phyloP scores from a whole-genome alignment of 257 asterid genomes.

The Coffea eugenioides region DNA sequence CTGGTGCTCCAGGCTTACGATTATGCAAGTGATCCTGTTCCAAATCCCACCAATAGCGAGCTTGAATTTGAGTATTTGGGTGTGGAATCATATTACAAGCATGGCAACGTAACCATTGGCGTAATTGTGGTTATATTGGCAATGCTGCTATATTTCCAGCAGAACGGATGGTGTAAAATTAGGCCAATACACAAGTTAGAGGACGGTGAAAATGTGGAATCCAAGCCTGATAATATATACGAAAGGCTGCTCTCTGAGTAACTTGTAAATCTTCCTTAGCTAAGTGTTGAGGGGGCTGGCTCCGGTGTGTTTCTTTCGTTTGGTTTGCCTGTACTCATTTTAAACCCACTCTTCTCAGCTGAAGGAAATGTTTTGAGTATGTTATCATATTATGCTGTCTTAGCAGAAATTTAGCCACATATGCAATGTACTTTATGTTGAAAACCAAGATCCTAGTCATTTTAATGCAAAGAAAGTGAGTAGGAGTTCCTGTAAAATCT shows the following conservation, averaged over 20 bases:
- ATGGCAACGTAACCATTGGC: slow-evolving; percentile 6
- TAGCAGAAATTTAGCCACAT: too few relatives aligned
- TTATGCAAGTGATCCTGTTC: slow-evolving; percentile 23
- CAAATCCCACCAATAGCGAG: neutral
- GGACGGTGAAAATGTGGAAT: neutral
- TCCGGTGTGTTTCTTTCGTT: neutral
- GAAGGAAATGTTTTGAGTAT: too few relatives aligned
- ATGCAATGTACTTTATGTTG: too few relatives aligned
- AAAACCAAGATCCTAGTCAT: too few relatives aligned
- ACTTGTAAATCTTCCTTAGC: neutral
- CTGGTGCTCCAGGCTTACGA: slow-evolving; percentile 17
- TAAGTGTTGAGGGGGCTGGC: neutral
- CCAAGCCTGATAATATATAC: slow-evolving; percentile 9
- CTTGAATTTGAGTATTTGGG: slow-evolving; percentile 17
- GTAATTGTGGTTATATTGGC: slow-evolving; percentile 10
- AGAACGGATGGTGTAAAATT: slow-evolving; percentile 6
- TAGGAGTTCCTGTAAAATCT: too few relatives aligned
- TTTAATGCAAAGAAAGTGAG: too few relatives aligned
- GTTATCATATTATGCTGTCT: too few relatives aligned
- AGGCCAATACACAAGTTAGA: neutral
- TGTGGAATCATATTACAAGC: slow-evolving; percentile 4
- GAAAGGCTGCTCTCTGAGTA: slow-evolving; percentile 21
- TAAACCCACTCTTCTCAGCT: too few relatives aligned
- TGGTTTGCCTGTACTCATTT: neutral
- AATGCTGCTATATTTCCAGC: slow-evolving; percentile 13